These are phyloP conservation scores for Trametes versicolor DNA, from an alignment of 1,284 basidiomycete species.

Conservation along the genomic window DNA sequence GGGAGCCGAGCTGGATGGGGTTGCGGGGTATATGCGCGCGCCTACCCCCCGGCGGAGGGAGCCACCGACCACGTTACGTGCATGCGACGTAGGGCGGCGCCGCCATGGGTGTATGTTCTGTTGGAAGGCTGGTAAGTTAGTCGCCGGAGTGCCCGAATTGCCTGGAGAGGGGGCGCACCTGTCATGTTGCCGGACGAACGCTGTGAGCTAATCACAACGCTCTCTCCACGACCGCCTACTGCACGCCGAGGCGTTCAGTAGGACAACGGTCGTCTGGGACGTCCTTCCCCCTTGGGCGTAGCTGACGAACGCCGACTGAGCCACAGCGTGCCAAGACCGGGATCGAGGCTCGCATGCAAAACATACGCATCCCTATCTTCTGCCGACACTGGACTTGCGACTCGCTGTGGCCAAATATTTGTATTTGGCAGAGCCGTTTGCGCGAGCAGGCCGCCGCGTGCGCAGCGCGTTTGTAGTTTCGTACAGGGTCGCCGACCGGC, in stretches of 20 bases:
- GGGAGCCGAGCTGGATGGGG: slow-evolving; percentile 7
- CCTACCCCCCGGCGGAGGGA: background rate
- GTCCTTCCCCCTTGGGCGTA: no score
- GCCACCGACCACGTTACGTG: background rate
- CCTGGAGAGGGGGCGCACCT: background rate
- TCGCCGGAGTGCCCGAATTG: slow-evolving; percentile 9
- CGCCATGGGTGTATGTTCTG: background rate
- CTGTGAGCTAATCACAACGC: slow-evolving; percentile 5
- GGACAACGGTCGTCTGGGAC: no score
- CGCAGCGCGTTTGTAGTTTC: slow-evolving; percentile 5
- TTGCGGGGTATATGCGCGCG: background rate
- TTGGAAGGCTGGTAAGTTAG: background rate
- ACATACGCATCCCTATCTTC: background rate
- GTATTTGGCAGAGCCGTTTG: background rate
- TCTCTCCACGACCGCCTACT: background rate
- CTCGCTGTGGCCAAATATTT: background rate
- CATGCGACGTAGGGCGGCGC: background rate
- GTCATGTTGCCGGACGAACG: background rate
- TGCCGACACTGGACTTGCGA: background rate
- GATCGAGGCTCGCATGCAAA: no score
- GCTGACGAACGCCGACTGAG: no score
- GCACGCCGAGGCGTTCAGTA: no score
- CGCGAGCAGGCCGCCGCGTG: background rate
- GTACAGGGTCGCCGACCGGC: slow-evolving; percentile 15
- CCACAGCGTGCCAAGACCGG: no score